phyloP scores from a whole-genome alignment of 345 rosid genomes.

The Fremontodendron californicum region DNA sequence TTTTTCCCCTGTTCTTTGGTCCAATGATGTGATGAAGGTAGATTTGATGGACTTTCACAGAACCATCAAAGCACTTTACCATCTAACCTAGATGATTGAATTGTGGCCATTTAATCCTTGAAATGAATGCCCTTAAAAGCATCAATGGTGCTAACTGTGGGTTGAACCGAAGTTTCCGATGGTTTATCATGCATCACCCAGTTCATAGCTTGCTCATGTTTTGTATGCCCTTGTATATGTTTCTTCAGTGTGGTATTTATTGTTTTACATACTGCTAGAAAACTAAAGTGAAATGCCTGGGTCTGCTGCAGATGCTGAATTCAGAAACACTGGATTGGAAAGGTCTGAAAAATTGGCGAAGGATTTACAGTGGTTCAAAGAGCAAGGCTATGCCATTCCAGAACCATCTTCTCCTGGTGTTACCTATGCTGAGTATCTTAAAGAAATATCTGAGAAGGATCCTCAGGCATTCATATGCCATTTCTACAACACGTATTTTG shows the following conservation, averaged over 20 bases:
- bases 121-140: neutral
- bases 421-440: conserved; percentile 54
- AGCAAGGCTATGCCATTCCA: conserved; percentile 77
- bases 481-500: conserved; percentile 92
- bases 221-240: neutral
- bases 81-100: neutral
- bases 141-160: neutral
- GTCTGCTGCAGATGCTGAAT: conserved; percentile 60
- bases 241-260: neutral
- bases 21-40: neutral
- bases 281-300: neutral
- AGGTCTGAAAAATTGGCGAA: conserved; percentile 61
- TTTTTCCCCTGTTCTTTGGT: neutral
- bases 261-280: neutral
- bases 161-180: neutral
- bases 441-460: conserved; percentile 73
- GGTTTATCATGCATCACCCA: neutral
- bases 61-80: neutral
- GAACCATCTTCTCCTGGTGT: conserved; percentile 74
- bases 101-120: neutral
- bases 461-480: conserved; percentile 96
- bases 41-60: neutral
- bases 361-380: conserved; percentile 86
- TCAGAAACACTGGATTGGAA: conserved; percentile 82
- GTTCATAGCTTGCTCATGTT: neutral